Evolutionary conservation across 495 filamentous ascomycete species (phyloP), one percentile per base, ranked within the genome.

Genomic region (Bombardia bombarda): DNA sequence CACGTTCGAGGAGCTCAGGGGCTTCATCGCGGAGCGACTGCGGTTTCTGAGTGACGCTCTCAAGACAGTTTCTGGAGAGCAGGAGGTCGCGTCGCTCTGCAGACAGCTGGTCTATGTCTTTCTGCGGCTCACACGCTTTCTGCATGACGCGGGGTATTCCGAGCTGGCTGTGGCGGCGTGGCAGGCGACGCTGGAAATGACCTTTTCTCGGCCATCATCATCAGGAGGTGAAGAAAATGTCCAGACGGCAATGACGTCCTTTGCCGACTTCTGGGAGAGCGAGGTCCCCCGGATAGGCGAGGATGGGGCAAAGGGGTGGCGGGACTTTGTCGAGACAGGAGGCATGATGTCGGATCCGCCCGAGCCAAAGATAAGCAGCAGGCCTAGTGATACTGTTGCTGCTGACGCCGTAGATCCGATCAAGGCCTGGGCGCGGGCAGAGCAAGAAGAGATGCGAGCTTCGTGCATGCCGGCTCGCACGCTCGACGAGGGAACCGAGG

Each of bases 201-300:
- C 77, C 25, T 80, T 86, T 43, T 78, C 79, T 38, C 65, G 62
- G 14, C 82, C 57, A 2, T 9, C 82, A 38, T 81, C 57, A 2
- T 9, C 82, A 38, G 18, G 42, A 32, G 32, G 40, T 25, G 45
- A 55, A n/a, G 40, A 47, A 13, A 47, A 63, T 13, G 34, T 52
- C 1, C 51, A 55, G 7, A 40, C 56, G 10, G 47, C 77, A 0
- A 51, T 67, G n/a, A 57, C 56, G 1, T 38, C 50, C n/a, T 83
- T 93, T 40, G 56, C 70, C 21, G 68, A 75, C 7, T 95, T 89
- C 50, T 98, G 92, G 92, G 87, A 95, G 39, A 86, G 79, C 30
- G 92, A 96, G 55, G 72, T 80, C 6, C 65, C 83, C 3, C 79
- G 90, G 7, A 74, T 94, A 41, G 92, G 92, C 4, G 92, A 97